Evolutionary conservation across 2,329 filamentous ascomycete genomes (phyloP).

Genomic region (Dryadomyces quercivorus): DNA sequence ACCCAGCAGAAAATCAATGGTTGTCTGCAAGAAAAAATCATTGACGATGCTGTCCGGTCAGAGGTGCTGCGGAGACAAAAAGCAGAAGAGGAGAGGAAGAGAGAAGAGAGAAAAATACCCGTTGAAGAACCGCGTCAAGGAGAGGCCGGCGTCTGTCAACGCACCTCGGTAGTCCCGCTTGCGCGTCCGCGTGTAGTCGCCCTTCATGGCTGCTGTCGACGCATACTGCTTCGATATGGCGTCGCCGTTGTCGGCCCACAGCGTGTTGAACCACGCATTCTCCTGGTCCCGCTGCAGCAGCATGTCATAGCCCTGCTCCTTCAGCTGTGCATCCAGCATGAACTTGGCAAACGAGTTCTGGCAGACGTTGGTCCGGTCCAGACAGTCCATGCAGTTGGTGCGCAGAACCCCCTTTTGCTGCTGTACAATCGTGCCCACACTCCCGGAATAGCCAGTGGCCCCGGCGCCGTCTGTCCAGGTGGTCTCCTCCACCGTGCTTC

Average conservation of each 20-base stretch:
- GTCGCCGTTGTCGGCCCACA: slow-evolving; percentile 98
- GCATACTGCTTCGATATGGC: slow-evolving; percentile 93
- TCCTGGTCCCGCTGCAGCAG: slow-evolving; percentile 63
- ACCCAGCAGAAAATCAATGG: slow-evolving; percentile 87
- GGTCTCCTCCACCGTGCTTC: slow-evolving; percentile 51
- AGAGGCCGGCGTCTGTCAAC: slow-evolving; percentile 80
- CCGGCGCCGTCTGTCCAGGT: neutral
- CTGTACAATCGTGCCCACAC: slow-evolving; percentile 17
- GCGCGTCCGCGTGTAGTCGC: slow-evolving; percentile 84
- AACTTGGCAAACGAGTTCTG: slow-evolving; percentile 83
- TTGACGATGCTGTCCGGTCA: slow-evolving; percentile 71
- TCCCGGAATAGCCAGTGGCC: slow-evolving; percentile 8
- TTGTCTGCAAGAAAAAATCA: slow-evolving; percentile 91
- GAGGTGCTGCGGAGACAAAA: neutral
- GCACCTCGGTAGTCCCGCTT: slow-evolving; percentile 88
- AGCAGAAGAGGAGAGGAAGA: neutral
- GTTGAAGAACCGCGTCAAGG: slow-evolving; percentile 62
- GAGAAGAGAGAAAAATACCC: slow-evolving; percentile 29
- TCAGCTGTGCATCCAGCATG: slow-evolving; percentile 70
- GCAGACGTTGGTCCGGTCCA: slow-evolving; percentile 91
- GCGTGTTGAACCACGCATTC: slow-evolving; percentile 85
- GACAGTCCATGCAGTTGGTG: slow-evolving; percentile 97
- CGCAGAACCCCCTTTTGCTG: slow-evolving; percentile 67
- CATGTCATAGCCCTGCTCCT: slow-evolving; percentile 63
- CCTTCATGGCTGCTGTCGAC: slow-evolving; percentile 89